phyloP scores from a whole-genome alignment of 2,329 filamentous ascomycete genomes.

The Blumeriella jaapii region DNA sequence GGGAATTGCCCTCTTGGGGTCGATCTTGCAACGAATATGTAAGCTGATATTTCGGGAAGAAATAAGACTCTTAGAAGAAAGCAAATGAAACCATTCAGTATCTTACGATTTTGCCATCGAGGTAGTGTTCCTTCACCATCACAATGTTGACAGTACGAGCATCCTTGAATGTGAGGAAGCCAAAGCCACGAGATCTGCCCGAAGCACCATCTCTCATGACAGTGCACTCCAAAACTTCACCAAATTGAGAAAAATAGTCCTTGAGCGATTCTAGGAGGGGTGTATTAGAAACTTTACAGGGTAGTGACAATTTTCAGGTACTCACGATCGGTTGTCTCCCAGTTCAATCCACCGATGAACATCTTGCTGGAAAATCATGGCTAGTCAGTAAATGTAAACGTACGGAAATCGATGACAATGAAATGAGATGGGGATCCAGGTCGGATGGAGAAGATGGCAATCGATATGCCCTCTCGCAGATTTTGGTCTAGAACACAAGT shows the following conservation, averaged over 20 bases:
- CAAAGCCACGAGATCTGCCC: conserved; percentile 88
- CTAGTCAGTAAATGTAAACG: conserved; percentile 18
- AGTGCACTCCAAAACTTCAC: conserved; percentile 93
- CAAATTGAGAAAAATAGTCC: conserved; percentile 96
- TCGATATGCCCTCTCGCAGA: no score
- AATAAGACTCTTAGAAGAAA: conserved; percentile 9
- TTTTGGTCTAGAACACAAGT: no score
- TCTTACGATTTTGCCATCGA: conserved; percentile 95
- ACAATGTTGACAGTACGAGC: conserved; percentile 97
- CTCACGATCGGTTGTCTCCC: conserved; percentile 98
- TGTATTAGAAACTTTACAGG: conserved; percentile 6
- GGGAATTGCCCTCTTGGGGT: conserved; percentile 93
- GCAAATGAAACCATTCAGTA: conserved; percentile 8
- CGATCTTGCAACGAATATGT: conserved; percentile 46
- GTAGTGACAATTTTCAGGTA: conserved; percentile 1
- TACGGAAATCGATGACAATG: conserved; percentile 6
- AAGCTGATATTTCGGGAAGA: conserved; percentile 23
- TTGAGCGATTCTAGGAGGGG: conserved; percentile 68
- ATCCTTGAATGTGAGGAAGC: conserved; percentile 95
- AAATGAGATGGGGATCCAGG: conserved; percentile 3
- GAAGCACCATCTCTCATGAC: conserved; percentile 98
- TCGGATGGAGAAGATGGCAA: neutral
- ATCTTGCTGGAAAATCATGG: conserved; percentile 63
- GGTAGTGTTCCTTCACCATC: conserved; percentile 98
- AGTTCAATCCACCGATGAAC: conserved; percentile 98